Evolutionary conservation across 257 asterid genomes (phyloP), one percentile per base, ranked within the genome.

Genomic region (Solanum bulbocastanum): DNA sequence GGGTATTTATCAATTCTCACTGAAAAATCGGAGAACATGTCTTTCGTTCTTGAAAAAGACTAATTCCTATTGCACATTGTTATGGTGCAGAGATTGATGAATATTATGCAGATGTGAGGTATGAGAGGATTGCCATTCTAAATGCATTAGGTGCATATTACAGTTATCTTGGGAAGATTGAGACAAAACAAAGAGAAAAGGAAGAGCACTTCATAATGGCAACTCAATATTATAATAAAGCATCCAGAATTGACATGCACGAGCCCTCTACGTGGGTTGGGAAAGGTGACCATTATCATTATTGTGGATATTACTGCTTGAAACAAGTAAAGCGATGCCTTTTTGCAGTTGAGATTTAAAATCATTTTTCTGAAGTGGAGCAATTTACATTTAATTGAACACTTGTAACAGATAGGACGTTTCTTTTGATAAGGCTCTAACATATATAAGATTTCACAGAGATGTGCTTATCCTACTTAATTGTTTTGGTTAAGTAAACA

Each of bases 231-330:
- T 97, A 96, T 90, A 97, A 97, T 91, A 97, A 94, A 93, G 99
- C 99, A 49, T 97, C 99, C 65, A 94, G 99, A 90, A 97, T 97
- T 91, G 99, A 97, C 91, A 93, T 95, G 95, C 99, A 97, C 30
- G 99, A 97, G 90, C 98, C 99, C 86, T 96, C 99, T 87, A 97
- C 99, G 37, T 97, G 99, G 99, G 94, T 97, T 90, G 99, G 99
- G 88, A 97, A 97, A 96, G 99, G 99, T 96, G 91, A 86, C 39
- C 44, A 60, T 32, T 32, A 82, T 56, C 76, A 87, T 44, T 83
- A 36, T 30, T 74, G 68, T 65, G 65, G 85, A 35, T 44, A 52
- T 76, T 86, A 56, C 44, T 84, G 84, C 56, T 87, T 62, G 87
- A 82, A 82, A 82, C 22, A 82, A 49, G 71, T 82, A 32, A 32